phyloP scores from a whole-genome alignment of 495 filamentous ascomycete genomes.

The Daldinia loculata region DNA sequence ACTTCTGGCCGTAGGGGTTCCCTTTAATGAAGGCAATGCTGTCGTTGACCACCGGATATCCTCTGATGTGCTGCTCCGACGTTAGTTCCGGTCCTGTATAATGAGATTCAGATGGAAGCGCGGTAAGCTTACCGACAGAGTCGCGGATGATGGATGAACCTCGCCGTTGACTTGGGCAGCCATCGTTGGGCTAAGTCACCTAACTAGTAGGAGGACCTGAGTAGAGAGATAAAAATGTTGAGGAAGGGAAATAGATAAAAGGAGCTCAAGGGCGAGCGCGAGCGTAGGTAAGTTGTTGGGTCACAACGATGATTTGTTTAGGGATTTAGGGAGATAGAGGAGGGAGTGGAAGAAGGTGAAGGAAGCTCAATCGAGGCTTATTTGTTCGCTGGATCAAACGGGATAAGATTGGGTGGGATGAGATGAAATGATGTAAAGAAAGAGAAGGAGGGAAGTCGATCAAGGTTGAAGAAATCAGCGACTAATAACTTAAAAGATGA shows the following conservation, averaged over 20 bases:
- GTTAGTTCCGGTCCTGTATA: conserved; percentile 8
- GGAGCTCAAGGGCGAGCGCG: conserved; percentile 13
- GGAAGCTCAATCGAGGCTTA: conserved; percentile 22
- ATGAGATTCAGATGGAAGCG: conserved; percentile 7
- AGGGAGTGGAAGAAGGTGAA: conserved; percentile 9
- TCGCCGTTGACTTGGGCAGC: conserved; percentile 72
- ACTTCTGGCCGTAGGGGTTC: conserved; percentile 82
- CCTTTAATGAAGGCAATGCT: conserved; percentile 77
- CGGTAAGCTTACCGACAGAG: conserved; percentile 65
- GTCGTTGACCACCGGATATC: conserved; percentile 87
- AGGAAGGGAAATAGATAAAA: conserved; percentile 3
- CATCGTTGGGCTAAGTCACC: conserved; percentile 43
- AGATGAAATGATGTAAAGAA: not conserved
- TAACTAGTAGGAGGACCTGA: not conserved
- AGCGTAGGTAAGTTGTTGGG: conserved; percentile 29
- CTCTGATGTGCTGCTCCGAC: conserved; percentile 73
- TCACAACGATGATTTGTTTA: conserved; percentile 21
- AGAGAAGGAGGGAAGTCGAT: conserved; percentile 10
- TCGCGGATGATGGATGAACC: conserved; percentile 66
- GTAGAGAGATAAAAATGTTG: conserved; percentile 11
- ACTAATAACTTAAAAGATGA: conserved; percentile 32
- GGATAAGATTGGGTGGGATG: not conserved
- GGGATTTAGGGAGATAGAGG: not conserved
- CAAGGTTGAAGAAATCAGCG: conserved; percentile 36
- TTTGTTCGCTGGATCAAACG: conserved; percentile 11